These are phyloP conservation scores for Trametes cinnabarina DNA, from an alignment of 768 basidiomycete genomes.

Conservation along the genomic window DNA sequence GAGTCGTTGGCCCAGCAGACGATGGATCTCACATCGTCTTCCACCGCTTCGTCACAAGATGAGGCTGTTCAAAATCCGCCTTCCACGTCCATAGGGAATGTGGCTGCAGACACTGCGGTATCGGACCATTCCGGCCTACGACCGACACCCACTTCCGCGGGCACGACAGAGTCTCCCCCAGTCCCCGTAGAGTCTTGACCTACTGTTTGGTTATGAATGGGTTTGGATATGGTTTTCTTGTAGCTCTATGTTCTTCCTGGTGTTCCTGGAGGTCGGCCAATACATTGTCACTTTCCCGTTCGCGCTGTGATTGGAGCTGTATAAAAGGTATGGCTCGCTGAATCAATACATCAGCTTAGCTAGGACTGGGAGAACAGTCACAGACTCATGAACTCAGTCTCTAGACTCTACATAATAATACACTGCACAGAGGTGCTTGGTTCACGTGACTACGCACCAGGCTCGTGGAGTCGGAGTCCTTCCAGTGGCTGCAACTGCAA, in stretches of 20 bases:
- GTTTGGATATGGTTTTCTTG: background rate
- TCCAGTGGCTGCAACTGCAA: background rate
- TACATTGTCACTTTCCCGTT: background rate
- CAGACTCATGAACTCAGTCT: too few relatives aligned
- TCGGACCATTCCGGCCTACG: constrained; percentile 14
- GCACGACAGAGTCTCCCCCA: background rate
- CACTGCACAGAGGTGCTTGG: too few relatives aligned
- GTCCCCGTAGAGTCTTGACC: background rate
- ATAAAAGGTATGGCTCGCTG: too few relatives aligned
- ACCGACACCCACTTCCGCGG: background rate
- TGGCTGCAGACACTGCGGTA: background rate
- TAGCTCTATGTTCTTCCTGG: background rate
- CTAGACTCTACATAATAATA: too few relatives aligned
- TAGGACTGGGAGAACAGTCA: too few relatives aligned
- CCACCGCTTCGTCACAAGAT: background rate
- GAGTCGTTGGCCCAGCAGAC: constrained; percentile 46
- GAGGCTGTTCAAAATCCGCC: too few relatives aligned
- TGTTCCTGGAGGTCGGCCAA: background rate
- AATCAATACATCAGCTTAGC: too few relatives aligned
- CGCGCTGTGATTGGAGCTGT: background rate
- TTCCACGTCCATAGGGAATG: too few relatives aligned
- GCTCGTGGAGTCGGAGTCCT: too few relatives aligned
- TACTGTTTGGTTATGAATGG: background rate
- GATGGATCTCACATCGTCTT: too few relatives aligned
- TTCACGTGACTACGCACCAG: too few relatives aligned